A percentile compares a stretch with the other conserved stretches of the same genome.
These are phyloP conservation scores for Aspergillus chevalieri DNA, from an alignment of 2,329 filamentous ascomycete genomes.

Conservation along the genomic window DNA sequence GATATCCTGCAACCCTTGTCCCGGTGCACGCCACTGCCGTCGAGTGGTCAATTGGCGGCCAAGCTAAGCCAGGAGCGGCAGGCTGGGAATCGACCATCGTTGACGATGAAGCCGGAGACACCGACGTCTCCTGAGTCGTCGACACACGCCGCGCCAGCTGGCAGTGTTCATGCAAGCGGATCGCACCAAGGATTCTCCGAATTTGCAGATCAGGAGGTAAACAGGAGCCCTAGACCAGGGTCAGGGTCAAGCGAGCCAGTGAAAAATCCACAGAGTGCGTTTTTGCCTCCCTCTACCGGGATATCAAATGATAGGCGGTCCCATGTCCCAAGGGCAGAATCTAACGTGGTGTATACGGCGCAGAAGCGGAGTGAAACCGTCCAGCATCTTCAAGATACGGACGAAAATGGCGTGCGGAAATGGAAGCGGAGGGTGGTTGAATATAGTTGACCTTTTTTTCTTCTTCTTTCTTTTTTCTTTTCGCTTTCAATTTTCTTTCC, in stretches of 20 bases:
- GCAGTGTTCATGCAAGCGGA: neutral
- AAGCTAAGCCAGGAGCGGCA: constrained; percentile 10
- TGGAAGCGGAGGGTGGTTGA: constrained; percentile 33
- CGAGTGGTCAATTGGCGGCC: constrained; percentile 19
- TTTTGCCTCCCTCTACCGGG: neutral
- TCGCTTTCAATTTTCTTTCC: too few relatives aligned
- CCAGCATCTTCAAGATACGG: constrained; percentile 26
- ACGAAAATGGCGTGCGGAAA: constrained; percentile 24
- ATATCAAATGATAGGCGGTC: neutral
- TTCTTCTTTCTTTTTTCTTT: constrained; percentile 1
- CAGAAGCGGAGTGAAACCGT: constrained; percentile 25
- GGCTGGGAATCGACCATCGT: constrained; percentile 1
- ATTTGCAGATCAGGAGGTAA: neutral
- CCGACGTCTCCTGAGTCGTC: neutral
- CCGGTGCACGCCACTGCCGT: constrained; percentile 14
- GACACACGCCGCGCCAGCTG: neutral
- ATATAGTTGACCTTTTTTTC: constrained; percentile 20
- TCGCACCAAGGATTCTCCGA: neutral
- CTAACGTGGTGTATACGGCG: constrained; percentile 6
- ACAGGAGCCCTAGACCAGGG: neutral
- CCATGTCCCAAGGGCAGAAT: neutral
- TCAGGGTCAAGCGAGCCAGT: neutral
- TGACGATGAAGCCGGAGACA: neutral
- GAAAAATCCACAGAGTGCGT: neutral
- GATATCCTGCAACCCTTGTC: constrained; percentile 21